Base-by-base conservation (phyloP, 2,329 filamentous ascomycete species). In the Ploettnerulaceae sp. region DNA sequence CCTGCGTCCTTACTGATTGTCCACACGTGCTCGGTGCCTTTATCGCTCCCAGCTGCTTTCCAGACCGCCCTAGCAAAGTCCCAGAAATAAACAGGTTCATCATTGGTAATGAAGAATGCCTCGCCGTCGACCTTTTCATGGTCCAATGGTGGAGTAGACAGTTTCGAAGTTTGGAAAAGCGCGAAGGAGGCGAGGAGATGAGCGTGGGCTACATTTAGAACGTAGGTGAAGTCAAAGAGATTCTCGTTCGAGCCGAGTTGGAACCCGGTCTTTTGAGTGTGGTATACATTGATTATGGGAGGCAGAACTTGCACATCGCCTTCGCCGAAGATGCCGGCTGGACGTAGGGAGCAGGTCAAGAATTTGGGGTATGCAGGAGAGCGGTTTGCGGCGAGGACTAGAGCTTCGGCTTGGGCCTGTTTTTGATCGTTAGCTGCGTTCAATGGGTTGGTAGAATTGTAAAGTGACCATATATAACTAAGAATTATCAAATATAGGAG, bases 91-190 rank as follows among this genome's bases (percentile, higher is more conserved):
- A 94, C 74, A 4, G 91, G 91, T 57, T 81, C 74, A 67, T 89
- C 87, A 66, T 97, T 97, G 48, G 89, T 93, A 61, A 97, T 79
- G 69, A 95, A 82, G 71, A 97, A 91, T 40, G 82, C 82, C 66
- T 96, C 83, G 49, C 91, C 93, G 64, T 90, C 86, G 39, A 90
- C 81, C 49, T 75, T 76, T 69, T 89, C 84, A 67, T 81, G 70
- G 67, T 86, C 80, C 28, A 87, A 74, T n/a, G 81, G 81, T 0
- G 74, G 72, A 15, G 77, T 81, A 44, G 35, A 24, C 2, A 57
- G 41, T 5, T 39, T 45, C 4, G 51, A 45, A 3, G 62, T 63
- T 7, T 48, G 35, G 55, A 77, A 65, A 0, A 79, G 69, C 0
- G 72, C 74, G 11, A 84, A 81, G 2, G 61, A 55, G 26, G 89